Percentiles rank a stretch among this genome's conserved stretches.
Conservation (phyloP, 2,329 filamentous ascomycete species). For the Ophiostoma himal-ulmi region DNA sequence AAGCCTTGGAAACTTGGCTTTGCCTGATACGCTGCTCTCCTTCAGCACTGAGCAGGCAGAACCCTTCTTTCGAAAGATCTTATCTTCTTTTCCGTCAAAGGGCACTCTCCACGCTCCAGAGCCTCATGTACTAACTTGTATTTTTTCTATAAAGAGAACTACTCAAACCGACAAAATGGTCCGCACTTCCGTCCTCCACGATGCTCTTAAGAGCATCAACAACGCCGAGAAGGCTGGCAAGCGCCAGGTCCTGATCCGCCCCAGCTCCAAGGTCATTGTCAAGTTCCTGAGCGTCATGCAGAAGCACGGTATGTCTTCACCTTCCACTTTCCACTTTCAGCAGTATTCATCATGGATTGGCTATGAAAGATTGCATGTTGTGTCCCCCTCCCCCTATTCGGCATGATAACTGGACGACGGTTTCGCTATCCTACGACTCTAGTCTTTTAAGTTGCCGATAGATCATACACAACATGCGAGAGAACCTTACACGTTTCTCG, state of each 20-base stretch:
- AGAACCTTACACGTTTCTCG: slow-evolving; percentile 95
- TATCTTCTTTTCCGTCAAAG: slow-evolving; percentile 35
- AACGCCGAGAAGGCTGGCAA: slow-evolving; percentile 99
- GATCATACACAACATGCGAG: slow-evolving; percentile 65
- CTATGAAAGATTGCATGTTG: slow-evolving; percentile 7
- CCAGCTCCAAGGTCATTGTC: slow-evolving; percentile 98
- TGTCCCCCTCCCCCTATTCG: slow-evolving; percentile 50
- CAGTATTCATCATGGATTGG: slow-evolving; percentile 10
- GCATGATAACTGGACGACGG: slow-evolving; percentile 99
- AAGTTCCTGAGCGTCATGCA: slow-evolving; percentile 99
- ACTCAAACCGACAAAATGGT: slow-evolving; percentile 79
- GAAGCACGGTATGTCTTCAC: slow-evolving; percentile 76
- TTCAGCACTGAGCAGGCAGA: slow-evolving; percentile 63
- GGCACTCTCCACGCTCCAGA: slow-evolving; percentile 64
- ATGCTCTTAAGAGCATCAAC: slow-evolving; percentile 99
- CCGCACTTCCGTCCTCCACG: slow-evolving; percentile 98
- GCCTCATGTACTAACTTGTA: slow-evolving; percentile 58
- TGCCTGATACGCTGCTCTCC: slow-evolving; percentile 57
- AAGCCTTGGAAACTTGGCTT: slow-evolving; percentile 16
- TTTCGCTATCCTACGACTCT: slow-evolving; percentile 77
- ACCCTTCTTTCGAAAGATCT: slow-evolving; percentile 47
- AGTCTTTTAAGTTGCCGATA: slow-evolving; percentile 99
- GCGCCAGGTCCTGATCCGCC: slow-evolving; percentile 97
- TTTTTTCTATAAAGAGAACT: slow-evolving; percentile 33
- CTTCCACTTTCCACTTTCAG: slow-evolving; percentile 12